These are phyloP conservation scores for Cladophialophora immunda DNA, from an alignment of 2,329 filamentous ascomycete species.

Conservation along the genomic window DNA sequence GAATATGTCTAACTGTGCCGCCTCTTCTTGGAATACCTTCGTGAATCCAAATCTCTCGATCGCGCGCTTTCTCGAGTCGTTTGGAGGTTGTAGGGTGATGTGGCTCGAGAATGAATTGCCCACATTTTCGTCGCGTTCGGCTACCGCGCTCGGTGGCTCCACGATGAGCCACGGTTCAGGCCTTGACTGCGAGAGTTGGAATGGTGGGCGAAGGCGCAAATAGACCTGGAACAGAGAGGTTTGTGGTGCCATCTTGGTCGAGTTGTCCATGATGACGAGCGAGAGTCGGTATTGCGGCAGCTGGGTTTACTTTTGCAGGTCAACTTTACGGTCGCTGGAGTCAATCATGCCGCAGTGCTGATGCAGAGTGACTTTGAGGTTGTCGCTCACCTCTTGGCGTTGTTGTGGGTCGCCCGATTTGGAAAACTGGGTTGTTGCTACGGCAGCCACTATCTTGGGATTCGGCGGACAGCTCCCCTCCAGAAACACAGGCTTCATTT, in stretches of 20 bases:
- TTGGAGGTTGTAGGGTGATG: constrained; percentile 80
- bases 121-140: constrained; percentile 49
- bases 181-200: constrained; percentile 72
- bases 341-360: not conserved
- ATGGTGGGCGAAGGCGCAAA: constrained; percentile 85
- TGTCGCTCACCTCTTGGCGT: not conserved
- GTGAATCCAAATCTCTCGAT: constrained; percentile 96
- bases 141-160: constrained; percentile 61
- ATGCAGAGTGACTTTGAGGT: not conserved
- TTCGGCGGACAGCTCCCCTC: not conserved
- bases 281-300: not conserved
- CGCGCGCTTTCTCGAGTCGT: constrained; percentile 82
- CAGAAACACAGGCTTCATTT: too few relatives aligned
- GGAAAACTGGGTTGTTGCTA: not conserved
- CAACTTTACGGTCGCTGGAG: constrained; percentile 10
- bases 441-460: not conserved
- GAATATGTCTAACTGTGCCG: constrained; percentile 86
- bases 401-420: not conserved
- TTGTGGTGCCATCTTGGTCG: constrained; percentile 36
- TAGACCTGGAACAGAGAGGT: constrained; percentile 86
- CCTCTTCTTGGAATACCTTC: constrained; percentile 86
- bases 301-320: constrained; percentile 7
- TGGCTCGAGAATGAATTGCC: constrained; percentile 61
- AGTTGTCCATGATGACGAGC: constrained; percentile 33
- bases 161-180: constrained; percentile 80